A percentile compares a stretch with the other conserved stretches of the same genome.
Evolutionary conservation across 1,284 basidiomycete species (phyloP).

Genomic region (Gyrodon tennesseensis): DNA sequence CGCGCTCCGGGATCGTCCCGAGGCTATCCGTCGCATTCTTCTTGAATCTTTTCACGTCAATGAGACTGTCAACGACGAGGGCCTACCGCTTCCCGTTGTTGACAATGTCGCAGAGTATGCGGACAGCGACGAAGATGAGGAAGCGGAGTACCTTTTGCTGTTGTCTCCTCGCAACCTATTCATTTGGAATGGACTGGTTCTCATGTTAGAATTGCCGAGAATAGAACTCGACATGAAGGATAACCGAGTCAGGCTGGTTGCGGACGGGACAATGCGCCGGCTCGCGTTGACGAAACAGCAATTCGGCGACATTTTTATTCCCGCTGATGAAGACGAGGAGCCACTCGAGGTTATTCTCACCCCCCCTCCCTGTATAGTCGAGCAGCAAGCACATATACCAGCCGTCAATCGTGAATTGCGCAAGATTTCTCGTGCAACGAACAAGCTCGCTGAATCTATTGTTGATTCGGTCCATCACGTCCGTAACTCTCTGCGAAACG

Average conservation of each 20-base stretch:
- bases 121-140: constrained; percentile 58
- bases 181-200: constrained; percentile 93
- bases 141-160: constrained; percentile 75
- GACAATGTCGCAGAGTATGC: constrained; percentile 52
- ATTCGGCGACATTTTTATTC: constrained; percentile 68
- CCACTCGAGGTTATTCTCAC: constrained; percentile 48
- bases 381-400: constrained; percentile 92
- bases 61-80: constrained; percentile 60
- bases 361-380: constrained; percentile 66
- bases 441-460: constrained; percentile 90
- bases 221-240: constrained; percentile 81
- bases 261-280: constrained; percentile 81
- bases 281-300: constrained; percentile 77
- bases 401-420: constrained; percentile 86
- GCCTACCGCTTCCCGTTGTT: constrained; percentile 48
- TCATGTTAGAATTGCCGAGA: constrained; percentile 66
- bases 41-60: constrained; percentile 80
- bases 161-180: constrained; percentile 87
- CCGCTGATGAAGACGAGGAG: constrained; percentile 62
- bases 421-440: constrained; percentile 87
- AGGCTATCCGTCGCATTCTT: constrained; percentile 79
- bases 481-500: constrained; percentile 62
- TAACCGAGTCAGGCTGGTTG: constrained; percentile 79
- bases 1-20: constrained; percentile 80
- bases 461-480: constrained; percentile 88